Conservation (phyloP, 1,284 basidiomycete species). For the Ganoderma leucocontextum region DNA sequence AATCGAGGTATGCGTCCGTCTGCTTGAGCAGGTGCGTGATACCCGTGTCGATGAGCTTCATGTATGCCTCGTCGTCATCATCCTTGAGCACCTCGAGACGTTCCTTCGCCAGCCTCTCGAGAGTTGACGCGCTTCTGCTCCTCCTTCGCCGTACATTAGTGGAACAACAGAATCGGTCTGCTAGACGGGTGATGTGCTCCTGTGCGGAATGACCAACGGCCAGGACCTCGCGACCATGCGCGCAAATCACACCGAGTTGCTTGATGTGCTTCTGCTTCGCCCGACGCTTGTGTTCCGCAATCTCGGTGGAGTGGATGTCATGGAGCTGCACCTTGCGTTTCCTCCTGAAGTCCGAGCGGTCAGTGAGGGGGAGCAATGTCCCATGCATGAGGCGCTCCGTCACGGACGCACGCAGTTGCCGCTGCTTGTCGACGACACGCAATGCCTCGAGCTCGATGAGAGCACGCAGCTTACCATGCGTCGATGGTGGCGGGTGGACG, state of each 20-base stretch:
- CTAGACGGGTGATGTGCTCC: slow-evolving; percentile 86
- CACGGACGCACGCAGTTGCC: slow-evolving; percentile 85
- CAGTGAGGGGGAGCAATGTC: slow-evolving; percentile 89
- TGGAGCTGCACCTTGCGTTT: slow-evolving; percentile 89
- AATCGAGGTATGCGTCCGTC: slow-evolving; percentile 96
- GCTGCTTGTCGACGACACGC: slow-evolving; percentile 92
- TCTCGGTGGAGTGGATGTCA: slow-evolving; percentile 92
- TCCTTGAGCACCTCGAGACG: slow-evolving; percentile 98
- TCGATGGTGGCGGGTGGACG: slow-evolving; percentile 60
- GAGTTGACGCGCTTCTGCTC: slow-evolving; percentile 98
- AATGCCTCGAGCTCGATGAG: slow-evolving; percentile 95
- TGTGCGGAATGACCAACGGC: slow-evolving; percentile 69
- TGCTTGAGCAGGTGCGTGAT: slow-evolving; percentile 97
- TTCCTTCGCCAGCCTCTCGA: slow-evolving; percentile 97
- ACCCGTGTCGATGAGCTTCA: slow-evolving; percentile 99
- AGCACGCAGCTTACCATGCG: slow-evolving; percentile 86
- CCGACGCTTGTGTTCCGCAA: slow-evolving; percentile 87
- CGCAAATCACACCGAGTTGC: slow-evolving; percentile 89
- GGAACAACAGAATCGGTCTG: slow-evolving; percentile 88
- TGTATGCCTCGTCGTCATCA: slow-evolving; percentile 99
- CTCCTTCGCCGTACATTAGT: slow-evolving; percentile 94
- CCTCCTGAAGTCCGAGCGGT: slow-evolving; percentile 92
- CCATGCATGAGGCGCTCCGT: slow-evolving; percentile 91
- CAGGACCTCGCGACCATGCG: slow-evolving; percentile 84
- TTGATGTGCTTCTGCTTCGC: slow-evolving; percentile 98